phyloP scores from a whole-genome alignment of 768 basidiomycete species.

The Collybiopsis luxurians region DNA sequence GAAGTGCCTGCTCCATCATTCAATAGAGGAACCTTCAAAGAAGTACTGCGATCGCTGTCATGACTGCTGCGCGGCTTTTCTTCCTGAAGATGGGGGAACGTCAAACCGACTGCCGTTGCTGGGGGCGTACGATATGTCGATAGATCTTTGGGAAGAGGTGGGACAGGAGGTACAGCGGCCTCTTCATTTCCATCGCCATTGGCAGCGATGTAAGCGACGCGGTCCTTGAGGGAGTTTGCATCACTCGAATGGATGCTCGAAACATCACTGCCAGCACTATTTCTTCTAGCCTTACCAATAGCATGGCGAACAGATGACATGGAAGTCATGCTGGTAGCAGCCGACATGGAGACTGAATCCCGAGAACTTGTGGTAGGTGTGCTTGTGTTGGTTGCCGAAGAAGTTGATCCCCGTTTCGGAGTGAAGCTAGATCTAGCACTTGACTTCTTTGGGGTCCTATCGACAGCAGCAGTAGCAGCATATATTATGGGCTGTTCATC shows the following conservation, averaged over 20 bases:
- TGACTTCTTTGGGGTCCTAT: conserved; percentile 70
- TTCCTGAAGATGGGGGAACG: conserved; percentile 45
- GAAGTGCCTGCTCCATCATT: conserved; percentile 29
- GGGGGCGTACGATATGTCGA: conserved; percentile 75
- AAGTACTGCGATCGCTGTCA: conserved; percentile 31
- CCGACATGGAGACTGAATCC: conserved; percentile 83
- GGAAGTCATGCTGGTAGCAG: conserved; percentile 75
- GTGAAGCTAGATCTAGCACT: conserved; percentile 71
- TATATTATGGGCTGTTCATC: conserved; percentile 49
- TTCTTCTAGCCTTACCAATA: conserved; percentile 62
- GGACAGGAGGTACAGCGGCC: conserved; percentile 83
- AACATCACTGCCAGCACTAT: conserved; percentile 85
- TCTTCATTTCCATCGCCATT: conserved; percentile 62
- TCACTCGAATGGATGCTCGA: conserved; percentile 75
- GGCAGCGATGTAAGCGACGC: conserved; percentile 56
- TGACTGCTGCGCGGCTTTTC: conserved; percentile 41
- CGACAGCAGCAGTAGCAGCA: conserved; percentile 36
- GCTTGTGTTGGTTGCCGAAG: conserved; percentile 82
- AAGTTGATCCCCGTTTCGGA: conserved; percentile 86
- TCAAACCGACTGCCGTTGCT: conserved; percentile 50
- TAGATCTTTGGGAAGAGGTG: conserved; percentile 88
- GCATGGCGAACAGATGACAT: conserved; percentile 78
- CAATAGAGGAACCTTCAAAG: conserved; percentile 30
- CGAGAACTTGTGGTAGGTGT: conserved; percentile 79
- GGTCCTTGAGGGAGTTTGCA: conserved; percentile 60